These are phyloP conservation scores for Talaromyces sp. DNA, from an alignment of 2,329 filamentous ascomycete species.

Conservation along the genomic window DNA sequence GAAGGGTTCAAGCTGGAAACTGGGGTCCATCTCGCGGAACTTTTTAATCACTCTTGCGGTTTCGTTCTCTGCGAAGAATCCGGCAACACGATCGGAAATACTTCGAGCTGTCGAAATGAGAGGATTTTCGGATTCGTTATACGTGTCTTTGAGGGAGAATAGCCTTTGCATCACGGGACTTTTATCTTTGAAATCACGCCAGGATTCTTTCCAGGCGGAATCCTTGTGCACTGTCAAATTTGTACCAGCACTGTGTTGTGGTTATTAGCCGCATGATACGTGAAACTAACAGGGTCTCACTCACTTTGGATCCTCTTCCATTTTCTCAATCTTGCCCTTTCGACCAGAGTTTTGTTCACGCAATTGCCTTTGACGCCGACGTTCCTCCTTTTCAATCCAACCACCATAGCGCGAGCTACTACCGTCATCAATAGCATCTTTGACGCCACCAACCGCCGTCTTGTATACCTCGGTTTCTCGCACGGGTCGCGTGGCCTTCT, in stretches of 20 bases:
- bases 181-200: constrained; percentile 88
- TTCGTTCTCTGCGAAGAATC: constrained; percentile 98
- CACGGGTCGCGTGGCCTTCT: constrained; percentile 92
- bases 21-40: constrained; percentile 91
- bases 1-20: constrained; percentile 93
- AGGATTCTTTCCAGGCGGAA: constrained; percentile 96
- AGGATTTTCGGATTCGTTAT: constrained; percentile 96
- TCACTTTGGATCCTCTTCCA: constrained; percentile 84
- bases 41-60: constrained; percentile 97
- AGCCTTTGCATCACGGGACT: constrained; percentile 83
- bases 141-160: constrained; percentile 78
- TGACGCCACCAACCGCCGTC: constrained; percentile 61
- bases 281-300: constrained; percentile 31
- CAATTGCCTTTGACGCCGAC: constrained; percentile 69
- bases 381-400: constrained; percentile 95
- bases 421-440: constrained; percentile 93
- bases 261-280: constrained; percentile 14
- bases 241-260: constrained; percentile 68
- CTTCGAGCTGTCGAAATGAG: constrained; percentile 87
- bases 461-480: constrained; percentile 93
- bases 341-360: constrained; percentile 57
- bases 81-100: constrained; percentile 86
- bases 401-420: constrained; percentile 94
- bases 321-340: constrained; percentile 49
- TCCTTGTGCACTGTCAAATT: constrained; percentile 96